A percentile compares a stretch with the other conserved stretches of the same genome.
Conservation (phyloP, 148 eudicot genomes). For the Fagopyrum tataricum region DNA sequence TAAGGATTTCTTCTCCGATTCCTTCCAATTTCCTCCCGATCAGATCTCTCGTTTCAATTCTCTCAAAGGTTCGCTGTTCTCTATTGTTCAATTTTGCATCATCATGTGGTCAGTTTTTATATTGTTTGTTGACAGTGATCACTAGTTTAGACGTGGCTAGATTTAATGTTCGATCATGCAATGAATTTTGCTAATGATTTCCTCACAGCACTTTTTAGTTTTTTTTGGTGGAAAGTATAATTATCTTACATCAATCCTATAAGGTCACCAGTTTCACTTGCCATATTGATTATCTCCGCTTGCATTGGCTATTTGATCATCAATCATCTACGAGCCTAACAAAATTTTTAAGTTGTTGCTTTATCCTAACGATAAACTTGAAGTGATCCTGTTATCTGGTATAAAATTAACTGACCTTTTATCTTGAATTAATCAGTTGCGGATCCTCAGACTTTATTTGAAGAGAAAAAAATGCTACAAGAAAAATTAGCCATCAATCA, state of each 20-base stretch:
- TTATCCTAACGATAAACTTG: neutral
- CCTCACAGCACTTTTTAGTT: no score
- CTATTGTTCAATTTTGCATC: neutral
- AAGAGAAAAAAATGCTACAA: constrained; percentile 79
- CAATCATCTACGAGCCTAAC: neutral
- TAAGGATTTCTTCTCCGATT: constrained; percentile 78
- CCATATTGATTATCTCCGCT: no score
- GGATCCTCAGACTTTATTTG: constrained; percentile 87
- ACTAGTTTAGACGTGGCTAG: no score
- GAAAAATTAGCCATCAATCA: constrained; percentile 74
- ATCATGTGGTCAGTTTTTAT: neutral
- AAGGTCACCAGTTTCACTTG: neutral
- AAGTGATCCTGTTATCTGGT: no score
- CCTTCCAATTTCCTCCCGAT: constrained; percentile 84
- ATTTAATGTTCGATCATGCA: no score
- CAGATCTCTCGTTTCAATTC: constrained; percentile 93
- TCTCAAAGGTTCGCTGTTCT: constrained; percentile 51
- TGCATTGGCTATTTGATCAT: no score
- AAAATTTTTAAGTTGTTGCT: neutral
- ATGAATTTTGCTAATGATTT: no score
- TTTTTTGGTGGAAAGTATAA: no score
- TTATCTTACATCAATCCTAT: no score
- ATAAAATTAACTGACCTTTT: neutral
- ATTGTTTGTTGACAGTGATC: neutral
- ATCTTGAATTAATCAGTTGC: constrained; percentile 47